These are phyloP conservation scores for Penicillium italicum DNA, from an alignment of 2,329 filamentous ascomycete genomes.

Conservation along the genomic window DNA sequence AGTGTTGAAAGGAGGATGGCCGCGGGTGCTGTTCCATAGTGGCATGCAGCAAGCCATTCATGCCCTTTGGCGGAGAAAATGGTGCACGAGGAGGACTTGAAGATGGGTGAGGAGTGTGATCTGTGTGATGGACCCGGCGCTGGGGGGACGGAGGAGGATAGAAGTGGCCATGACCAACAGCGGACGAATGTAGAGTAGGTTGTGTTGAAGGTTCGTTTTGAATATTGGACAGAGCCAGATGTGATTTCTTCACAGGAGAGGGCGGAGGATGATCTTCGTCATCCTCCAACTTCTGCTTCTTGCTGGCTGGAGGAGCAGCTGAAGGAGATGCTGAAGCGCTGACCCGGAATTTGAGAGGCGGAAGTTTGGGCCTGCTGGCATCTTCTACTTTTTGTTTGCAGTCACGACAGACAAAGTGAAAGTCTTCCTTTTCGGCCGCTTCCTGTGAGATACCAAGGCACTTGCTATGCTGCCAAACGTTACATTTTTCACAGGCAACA, in stretches of 20 bases:
- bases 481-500: conserved; percentile 89
- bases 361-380: conserved; percentile 59
- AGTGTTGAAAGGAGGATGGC: conserved; percentile 14
- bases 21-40: conserved; percentile 25
- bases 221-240: conserved; percentile 13
- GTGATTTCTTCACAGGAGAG: conserved; percentile 28
- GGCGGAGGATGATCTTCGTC: conserved; percentile 14
- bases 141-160: conserved; percentile 30
- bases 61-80: conserved; percentile 33
- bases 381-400: conserved; percentile 69
- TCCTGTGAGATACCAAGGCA: conserved; percentile 76
- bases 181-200: conserved; percentile 12
- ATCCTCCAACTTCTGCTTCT: conserved; percentile 21
- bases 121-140: conserved; percentile 27
- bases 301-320: conserved; percentile 19
- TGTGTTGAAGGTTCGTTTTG: conserved; percentile 24
- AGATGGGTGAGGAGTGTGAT: conserved; percentile 16
- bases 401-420: conserved; percentile 77
- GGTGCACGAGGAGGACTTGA: conserved; percentile 30
- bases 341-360: conserved; percentile 57
- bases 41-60: conserved; percentile 28
- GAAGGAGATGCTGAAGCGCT: conserved; percentile 50
- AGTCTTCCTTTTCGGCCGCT: conserved; percentile 79
- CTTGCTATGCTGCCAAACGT: conserved; percentile 94
- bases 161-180: conserved; percentile 11